These are phyloP conservation scores for Alternaria metachromatica DNA, from an alignment of 2,329 filamentous ascomycete species.

Conservation along the genomic window DNA sequence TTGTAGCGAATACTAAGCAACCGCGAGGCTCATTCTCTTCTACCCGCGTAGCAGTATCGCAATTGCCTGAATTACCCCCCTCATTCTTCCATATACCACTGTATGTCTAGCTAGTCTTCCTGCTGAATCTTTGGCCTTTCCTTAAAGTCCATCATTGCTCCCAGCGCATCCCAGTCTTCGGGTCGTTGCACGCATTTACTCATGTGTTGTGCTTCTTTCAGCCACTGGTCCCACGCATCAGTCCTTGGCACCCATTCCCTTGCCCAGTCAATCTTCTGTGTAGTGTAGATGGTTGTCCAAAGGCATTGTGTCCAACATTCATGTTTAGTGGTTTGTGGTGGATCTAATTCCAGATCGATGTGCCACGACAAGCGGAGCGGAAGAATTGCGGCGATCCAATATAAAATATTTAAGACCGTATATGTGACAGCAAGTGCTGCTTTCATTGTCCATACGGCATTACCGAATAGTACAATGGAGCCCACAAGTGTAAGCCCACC, in stretches of 20 bases:
- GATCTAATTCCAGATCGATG: not conserved
- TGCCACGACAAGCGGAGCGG: not conserved
- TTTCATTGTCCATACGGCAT: conserved; percentile 3
- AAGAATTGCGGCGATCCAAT: not conserved
- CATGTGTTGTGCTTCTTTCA: not conserved
- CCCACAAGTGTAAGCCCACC: not conserved
- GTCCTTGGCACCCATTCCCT: not conserved
- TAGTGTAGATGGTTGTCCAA: not conserved
- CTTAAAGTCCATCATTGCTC: no score
- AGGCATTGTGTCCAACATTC: not conserved
- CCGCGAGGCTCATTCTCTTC: not conserved
- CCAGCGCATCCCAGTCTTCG: not conserved
- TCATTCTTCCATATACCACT: no score
- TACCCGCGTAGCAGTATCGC: not conserved
- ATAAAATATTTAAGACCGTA: not conserved
- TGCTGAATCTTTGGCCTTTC: no score
- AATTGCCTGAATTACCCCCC: no score
- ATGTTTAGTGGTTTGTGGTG: not conserved
- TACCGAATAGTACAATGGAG: conserved; percentile 1
- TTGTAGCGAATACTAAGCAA: not conserved
- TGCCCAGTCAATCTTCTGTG: not conserved
- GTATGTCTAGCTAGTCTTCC: no score
- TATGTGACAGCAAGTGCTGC: conserved; percentile 1
- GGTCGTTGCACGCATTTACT: not conserved
- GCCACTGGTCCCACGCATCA: not conserved